Conservation (phyloP, 2,329 filamentous ascomycete species). For the Didymosphaeria variabile region DNA sequence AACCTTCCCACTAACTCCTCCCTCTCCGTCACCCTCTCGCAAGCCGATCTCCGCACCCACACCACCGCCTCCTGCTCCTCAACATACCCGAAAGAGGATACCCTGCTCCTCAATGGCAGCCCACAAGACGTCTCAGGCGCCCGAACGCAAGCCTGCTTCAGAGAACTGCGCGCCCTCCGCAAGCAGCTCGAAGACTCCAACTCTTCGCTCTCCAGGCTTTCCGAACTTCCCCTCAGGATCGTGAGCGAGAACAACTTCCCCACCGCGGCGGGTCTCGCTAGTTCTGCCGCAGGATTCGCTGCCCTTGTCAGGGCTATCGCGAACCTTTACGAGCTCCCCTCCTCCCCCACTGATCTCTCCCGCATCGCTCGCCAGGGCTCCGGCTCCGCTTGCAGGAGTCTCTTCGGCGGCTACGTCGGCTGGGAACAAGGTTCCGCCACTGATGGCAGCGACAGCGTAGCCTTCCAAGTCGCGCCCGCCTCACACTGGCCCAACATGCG, state of each 20-base stretch:
- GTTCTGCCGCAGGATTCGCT: slow-evolving; percentile 71
- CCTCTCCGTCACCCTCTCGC: slow-evolving; percentile 93
- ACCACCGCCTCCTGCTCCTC: slow-evolving; percentile 92
- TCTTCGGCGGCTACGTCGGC: slow-evolving; percentile 95
- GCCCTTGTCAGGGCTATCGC: slow-evolving; percentile 84
- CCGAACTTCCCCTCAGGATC: slow-evolving; percentile 78
- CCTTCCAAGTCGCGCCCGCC: slow-evolving; percentile 86
- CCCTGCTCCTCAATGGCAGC: slow-evolving; percentile 87
- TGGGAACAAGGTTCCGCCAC: slow-evolving; percentile 81
- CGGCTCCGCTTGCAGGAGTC: slow-evolving; percentile 89
- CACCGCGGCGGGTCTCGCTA: slow-evolving; percentile 86
- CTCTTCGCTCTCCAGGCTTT: slow-evolving; percentile 81
- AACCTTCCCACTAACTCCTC: slow-evolving; percentile 99
- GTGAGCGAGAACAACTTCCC: slow-evolving; percentile 99
- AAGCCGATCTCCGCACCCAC: slow-evolving; percentile 91
- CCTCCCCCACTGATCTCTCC: slow-evolving; percentile 83
- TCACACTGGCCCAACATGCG: slow-evolving; percentile 96
- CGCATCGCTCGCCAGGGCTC: slow-evolving; percentile 92
- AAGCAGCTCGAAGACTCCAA: slow-evolving; percentile 76
- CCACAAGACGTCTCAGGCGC: slow-evolving; percentile 85
- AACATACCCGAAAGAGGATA: slow-evolving; percentile 69
- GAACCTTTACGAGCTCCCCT: slow-evolving; percentile 85
- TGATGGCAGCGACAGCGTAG: slow-evolving; percentile 87
- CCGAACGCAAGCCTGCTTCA: slow-evolving; percentile 93
- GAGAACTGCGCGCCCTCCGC: slow-evolving; percentile 81